These are phyloP conservation scores for Entomortierella chlamydospora DNA, from an alignment of 192 early-diverging fungal genomes.

Conservation along the genomic window DNA sequence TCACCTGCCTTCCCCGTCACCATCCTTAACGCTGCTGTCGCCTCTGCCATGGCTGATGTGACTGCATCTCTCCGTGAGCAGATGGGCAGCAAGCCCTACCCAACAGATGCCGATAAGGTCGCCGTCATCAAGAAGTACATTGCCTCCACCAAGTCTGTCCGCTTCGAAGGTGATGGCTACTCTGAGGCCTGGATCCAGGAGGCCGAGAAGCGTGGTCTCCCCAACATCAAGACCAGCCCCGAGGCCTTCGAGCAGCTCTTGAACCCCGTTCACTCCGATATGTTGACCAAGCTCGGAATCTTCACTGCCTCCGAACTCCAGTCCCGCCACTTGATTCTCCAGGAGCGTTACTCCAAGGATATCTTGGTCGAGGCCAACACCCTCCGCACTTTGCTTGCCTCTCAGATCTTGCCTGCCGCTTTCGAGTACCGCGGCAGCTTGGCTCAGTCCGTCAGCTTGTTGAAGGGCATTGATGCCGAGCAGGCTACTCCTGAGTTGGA, in stretches of 20 bases:
- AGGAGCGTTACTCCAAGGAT: slow-evolving; percentile 99
- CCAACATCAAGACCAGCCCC: slow-evolving; percentile 93
- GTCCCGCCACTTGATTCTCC: slow-evolving; percentile 95
- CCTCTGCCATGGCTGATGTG: slow-evolving; percentile 83
- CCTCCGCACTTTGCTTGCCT: slow-evolving; percentile 80
- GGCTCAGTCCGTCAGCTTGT: slow-evolving; percentile 79
- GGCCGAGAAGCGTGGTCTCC: slow-evolving; percentile 94
- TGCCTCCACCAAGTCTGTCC: slow-evolving; percentile 81
- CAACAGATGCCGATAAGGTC: slow-evolving; percentile 90
- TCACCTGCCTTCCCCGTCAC: slow-evolving; percentile 97
- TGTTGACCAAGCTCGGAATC: slow-evolving; percentile 87
- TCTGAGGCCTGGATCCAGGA: slow-evolving; percentile 93
- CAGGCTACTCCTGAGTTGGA: slow-evolving; percentile 73
- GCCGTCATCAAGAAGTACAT: slow-evolving; percentile 89
- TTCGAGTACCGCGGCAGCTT: slow-evolving; percentile 90
- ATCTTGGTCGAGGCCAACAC: slow-evolving; percentile 93
- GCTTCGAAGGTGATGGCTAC: slow-evolving; percentile 99
- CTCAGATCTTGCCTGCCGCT: slow-evolving; percentile 90
- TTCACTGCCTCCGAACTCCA: slow-evolving; percentile 88
- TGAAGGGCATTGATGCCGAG: slow-evolving; percentile 68
- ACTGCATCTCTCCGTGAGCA: slow-evolving; percentile 80
- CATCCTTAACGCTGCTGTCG: slow-evolving; percentile 92
- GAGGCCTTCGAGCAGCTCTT: slow-evolving; percentile 91
- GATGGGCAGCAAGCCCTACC: slow-evolving; percentile 83
- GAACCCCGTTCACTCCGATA: slow-evolving; percentile 73